A percentile compares a stretch with the other conserved stretches of the same genome.
phyloP scores from a whole-genome alignment of 2,329 filamentous ascomycete genomes.

The Plenodomus tracheiphilus region DNA sequence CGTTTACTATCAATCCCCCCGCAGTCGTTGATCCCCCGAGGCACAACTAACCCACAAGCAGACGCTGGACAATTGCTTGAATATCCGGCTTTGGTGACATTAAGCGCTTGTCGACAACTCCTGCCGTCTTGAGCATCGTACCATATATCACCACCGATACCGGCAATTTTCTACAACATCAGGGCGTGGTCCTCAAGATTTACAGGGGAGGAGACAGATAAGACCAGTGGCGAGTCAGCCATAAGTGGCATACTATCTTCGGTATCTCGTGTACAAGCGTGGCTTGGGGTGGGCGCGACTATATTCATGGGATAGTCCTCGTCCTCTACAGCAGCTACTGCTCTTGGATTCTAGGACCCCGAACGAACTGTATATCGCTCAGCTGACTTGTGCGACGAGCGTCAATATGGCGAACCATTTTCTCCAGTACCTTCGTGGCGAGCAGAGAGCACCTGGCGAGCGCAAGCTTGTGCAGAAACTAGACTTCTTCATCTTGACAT shows the following conservation, averaged over 20 bases:
- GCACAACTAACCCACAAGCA: neutral
- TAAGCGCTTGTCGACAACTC: neutral
- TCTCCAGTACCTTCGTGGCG: slow-evolving; percentile 40
- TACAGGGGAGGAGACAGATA: slow-evolving; percentile 13
- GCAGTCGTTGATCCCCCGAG: slow-evolving; percentile 1
- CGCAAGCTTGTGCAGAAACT: slow-evolving; percentile 59
- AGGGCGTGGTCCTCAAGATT: slow-evolving; percentile 2
- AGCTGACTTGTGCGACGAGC: neutral
- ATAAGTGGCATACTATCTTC: slow-evolving; percentile 11
- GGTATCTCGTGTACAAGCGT: slow-evolving; percentile 7
- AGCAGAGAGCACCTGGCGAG: slow-evolving; percentile 44
- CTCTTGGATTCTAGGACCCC: too few relatives aligned
- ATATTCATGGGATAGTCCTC: too few relatives aligned
- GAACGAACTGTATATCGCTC: neutral
- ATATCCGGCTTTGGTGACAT: neutral
- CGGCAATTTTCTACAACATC: slow-evolving; percentile 10
- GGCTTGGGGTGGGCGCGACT: neutral
- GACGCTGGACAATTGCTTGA: neutral
- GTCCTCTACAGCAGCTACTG: too few relatives aligned
- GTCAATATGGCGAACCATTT: slow-evolving; percentile 33
- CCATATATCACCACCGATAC: slow-evolving; percentile 12
- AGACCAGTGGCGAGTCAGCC: slow-evolving; percentile 14
- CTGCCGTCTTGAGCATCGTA: slow-evolving; percentile 10
- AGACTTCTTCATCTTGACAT: slow-evolving; percentile 67
- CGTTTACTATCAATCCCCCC: neutral